These are phyloP conservation scores for Phytophthora melonis DNA, from an alignment of 352 stramenopile species.

Conservation along the genomic window DNA sequence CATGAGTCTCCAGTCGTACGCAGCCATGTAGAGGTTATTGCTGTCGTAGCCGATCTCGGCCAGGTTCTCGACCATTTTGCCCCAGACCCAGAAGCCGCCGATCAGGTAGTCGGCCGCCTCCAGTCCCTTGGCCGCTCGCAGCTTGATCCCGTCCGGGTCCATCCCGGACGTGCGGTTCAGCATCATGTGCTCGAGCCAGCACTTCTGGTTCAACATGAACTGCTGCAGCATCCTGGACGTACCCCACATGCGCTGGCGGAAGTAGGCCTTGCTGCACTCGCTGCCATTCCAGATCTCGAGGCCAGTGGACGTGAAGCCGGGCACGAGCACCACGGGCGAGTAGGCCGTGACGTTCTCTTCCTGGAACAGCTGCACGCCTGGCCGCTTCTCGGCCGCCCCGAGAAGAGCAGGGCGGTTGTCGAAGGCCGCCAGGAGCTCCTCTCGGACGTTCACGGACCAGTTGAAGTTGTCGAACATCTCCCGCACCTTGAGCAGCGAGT, in stretches of 20 bases:
- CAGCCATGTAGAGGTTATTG: constrained; percentile 89
- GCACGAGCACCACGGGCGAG: constrained; percentile 92
- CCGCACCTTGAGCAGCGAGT: constrained; percentile 58
- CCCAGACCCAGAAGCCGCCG: constrained; percentile 95
- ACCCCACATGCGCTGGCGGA: constrained; percentile 95
- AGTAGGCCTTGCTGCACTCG: constrained; percentile 88
- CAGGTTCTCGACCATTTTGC: constrained; percentile 92
- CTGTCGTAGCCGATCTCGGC: constrained; percentile 94
- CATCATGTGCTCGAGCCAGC: constrained; percentile 94
- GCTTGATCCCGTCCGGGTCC: constrained; percentile 87
- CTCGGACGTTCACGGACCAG: constrained; percentile 72
- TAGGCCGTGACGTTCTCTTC: constrained; percentile 63
- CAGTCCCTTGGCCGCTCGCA: constrained; percentile 87
- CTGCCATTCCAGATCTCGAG: constrained; percentile 95
- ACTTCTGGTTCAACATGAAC: constrained; percentile 92
- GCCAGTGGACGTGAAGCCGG: constrained; percentile 94
- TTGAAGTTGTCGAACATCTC: constrained; percentile 74
- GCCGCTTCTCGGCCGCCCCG: constrained; percentile 47
- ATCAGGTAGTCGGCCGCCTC: constrained; percentile 96
- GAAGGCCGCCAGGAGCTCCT: constrained; percentile 71
- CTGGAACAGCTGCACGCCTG: constrained; percentile 54
- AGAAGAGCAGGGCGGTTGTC: constrained; percentile 64
- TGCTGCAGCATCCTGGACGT: constrained; percentile 89
- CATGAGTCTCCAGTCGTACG: constrained; percentile 89
- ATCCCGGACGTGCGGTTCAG: constrained; percentile 91